These are phyloP conservation scores for Fusarium sp. DNA, from an alignment of 2,329 filamentous ascomycete species.

Conservation along the genomic window DNA sequence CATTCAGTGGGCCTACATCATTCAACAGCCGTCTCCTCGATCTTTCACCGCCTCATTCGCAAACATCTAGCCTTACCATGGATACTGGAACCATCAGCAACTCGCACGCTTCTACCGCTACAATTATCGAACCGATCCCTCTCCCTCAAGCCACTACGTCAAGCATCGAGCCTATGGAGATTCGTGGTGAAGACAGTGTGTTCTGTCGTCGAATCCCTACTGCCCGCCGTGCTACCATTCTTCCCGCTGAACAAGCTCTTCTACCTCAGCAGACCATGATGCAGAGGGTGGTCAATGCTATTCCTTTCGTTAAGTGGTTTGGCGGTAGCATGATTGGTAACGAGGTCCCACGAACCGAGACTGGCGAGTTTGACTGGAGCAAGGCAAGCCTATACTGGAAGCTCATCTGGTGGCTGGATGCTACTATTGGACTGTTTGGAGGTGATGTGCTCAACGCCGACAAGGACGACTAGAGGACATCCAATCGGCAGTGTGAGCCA, in stretches of 20 bases:
- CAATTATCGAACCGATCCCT: slow-evolving; percentile 54
- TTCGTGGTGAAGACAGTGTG: slow-evolving; percentile 53
- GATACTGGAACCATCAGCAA: slow-evolving; percentile 66
- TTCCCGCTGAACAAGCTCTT: slow-evolving; percentile 77
- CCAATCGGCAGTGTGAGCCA: slow-evolving; percentile 23
- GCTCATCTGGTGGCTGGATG: slow-evolving; percentile 72
- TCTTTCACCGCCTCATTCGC: slow-evolving; percentile 59
- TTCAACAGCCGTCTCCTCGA: slow-evolving; percentile 55
- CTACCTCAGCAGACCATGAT: slow-evolving; percentile 74
- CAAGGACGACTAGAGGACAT: slow-evolving; percentile 64
- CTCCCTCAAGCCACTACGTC: slow-evolving; percentile 35
- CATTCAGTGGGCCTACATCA: slow-evolving; percentile 49
- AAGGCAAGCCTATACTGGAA: slow-evolving; percentile 75
- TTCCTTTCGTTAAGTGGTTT: slow-evolving; percentile 80
- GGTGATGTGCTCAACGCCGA: slow-evolving; percentile 68
- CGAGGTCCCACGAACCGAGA: slow-evolving; percentile 77
- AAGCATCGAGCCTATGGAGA: slow-evolving; percentile 47
- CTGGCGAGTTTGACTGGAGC: slow-evolving; percentile 82
- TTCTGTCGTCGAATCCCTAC: slow-evolving; percentile 74
- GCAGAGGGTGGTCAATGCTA: slow-evolving; percentile 72
- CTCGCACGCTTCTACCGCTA: slow-evolving; percentile 59
- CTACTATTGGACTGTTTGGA: slow-evolving; percentile 68
- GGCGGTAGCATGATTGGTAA: slow-evolving; percentile 79
- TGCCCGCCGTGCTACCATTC: slow-evolving; percentile 72
- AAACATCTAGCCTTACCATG: slow-evolving; percentile 66